phyloP scores from a whole-genome alignment of 176 grass and related monocot genomes.

The Panicum miliaceum region DNA sequence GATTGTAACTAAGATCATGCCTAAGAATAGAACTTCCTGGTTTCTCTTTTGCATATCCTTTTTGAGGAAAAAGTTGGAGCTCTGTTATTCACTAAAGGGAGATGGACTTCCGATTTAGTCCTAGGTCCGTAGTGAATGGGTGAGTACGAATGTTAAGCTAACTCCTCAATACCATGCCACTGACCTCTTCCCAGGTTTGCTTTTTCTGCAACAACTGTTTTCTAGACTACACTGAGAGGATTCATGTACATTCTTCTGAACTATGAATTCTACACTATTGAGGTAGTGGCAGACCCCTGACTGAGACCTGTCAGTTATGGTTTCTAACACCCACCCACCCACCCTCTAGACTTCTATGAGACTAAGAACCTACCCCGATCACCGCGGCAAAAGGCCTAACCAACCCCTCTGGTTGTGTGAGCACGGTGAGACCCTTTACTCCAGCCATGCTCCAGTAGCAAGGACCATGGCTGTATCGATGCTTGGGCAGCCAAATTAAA shows the following conservation, averaged over 20 bases:
- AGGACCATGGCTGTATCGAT: no score
- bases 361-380: no score
- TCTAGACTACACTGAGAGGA: neutral
- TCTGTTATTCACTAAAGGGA: neutral
- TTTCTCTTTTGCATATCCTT: neutral
- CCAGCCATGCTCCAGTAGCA: no score
- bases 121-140: neutral
- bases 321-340: no score
- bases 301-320: neutral
- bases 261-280: neutral
- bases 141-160: neutral
- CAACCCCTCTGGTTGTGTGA: no score
- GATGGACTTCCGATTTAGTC: neutral
- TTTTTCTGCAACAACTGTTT: slow-evolving; percentile 21
- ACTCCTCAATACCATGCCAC: neutral
- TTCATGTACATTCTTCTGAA: slow-evolving; percentile 17
- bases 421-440: no score
- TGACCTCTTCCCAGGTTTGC: neutral
- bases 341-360: no score
- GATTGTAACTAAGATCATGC: neutral
- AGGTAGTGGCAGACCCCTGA: neutral
- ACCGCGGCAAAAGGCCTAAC: no score
- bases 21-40: neutral
- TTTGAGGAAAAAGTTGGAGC: neutral
- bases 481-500: no score